phyloP scores from a whole-genome alignment of 2,329 filamentous ascomycete species.

The Colletotrichum euphorbiae region DNA sequence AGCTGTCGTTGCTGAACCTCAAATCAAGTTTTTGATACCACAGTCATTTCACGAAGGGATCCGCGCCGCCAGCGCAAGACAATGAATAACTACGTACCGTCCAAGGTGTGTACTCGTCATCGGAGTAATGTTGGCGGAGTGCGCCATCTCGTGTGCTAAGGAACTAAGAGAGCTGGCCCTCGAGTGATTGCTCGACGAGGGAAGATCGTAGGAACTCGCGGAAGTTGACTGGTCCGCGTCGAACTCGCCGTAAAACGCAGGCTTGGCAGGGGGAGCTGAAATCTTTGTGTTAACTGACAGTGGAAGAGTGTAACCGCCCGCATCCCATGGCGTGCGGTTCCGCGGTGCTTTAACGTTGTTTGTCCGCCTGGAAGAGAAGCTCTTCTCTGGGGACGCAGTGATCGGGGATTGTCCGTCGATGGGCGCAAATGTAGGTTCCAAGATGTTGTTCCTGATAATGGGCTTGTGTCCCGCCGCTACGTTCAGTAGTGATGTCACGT shows the following conservation, averaged over 20 bases:
- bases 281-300: slow-evolving; percentile 54
- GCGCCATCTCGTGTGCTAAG: slow-evolving; percentile 41
- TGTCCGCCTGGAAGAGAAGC: slow-evolving; percentile 34
- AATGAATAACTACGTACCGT: slow-evolving; percentile 42
- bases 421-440: slow-evolving; percentile 30
- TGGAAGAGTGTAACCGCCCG: slow-evolving; percentile 61
- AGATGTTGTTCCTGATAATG: slow-evolving; percentile 30
- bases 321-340: slow-evolving; percentile 63
- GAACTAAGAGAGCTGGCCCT: slow-evolving; percentile 50
- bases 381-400: slow-evolving; percentile 38
- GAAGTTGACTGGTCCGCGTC: slow-evolving; percentile 41
- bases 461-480: slow-evolving; percentile 40
- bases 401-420: slow-evolving; percentile 22
- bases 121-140: slow-evolving; percentile 41
- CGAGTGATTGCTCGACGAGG: slow-evolving; percentile 44
- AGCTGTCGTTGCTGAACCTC: too few species aligned
- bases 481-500: slow-evolving; percentile 43
- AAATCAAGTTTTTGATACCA: too few species aligned
- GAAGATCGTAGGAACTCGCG: slow-evolving; percentile 43
- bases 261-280: slow-evolving; percentile 40
- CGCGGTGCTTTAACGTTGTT: slow-evolving; percentile 36
- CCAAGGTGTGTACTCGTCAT: slow-evolving; percentile 43
- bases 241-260: slow-evolving; percentile 42
- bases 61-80: not conserved
- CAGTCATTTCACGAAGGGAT: too few species aligned